These are phyloP conservation scores for Backusella mclennaniae DNA, from an alignment of 192 early-diverging fungal genomes.

Conservation along the genomic window DNA sequence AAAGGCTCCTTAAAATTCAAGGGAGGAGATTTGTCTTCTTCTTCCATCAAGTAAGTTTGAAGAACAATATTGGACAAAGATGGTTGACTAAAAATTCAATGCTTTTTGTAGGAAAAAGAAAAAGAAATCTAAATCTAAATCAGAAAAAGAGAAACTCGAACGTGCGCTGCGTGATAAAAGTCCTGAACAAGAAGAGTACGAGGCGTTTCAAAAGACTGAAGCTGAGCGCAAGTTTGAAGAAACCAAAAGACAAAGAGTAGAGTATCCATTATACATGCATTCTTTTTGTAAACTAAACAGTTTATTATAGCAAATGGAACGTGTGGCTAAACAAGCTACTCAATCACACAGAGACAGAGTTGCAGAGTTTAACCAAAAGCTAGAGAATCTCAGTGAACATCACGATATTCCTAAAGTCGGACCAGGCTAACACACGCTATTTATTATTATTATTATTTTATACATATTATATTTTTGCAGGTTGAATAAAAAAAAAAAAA, in stretches of 20 bases:
- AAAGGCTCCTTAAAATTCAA: conserved; percentile 70
- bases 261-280: not conserved
- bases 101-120: conserved; percentile 50
- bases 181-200: conserved; percentile 27
- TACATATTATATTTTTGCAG: not conserved
- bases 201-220: conserved; percentile 55
- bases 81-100: not conserved
- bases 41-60: conserved; percentile 51
- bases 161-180: conserved; percentile 30
- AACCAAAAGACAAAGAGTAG: conserved; percentile 60
- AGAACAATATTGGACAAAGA: conserved; percentile 3
- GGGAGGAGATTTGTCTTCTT: conserved; percentile 38
- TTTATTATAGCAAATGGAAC: conserved; percentile 58
- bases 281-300: not conserved
- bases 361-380: conserved; percentile 71
- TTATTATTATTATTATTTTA: not conserved
- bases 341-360: conserved; percentile 79
- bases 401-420: conserved; percentile 84
- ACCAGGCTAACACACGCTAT: conserved; percentile 61
- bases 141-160: conserved; percentile 43
- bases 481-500: not conserved
- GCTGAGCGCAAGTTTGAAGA: conserved; percentile 76
- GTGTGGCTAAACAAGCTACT: conserved; percentile 59
- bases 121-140: conserved; percentile 50
- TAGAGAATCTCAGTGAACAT: conserved; percentile 74